phyloP scores from a whole-genome alignment of 2,329 filamentous ascomycete genomes.

The Purpureocillium lavendulum region DNA sequence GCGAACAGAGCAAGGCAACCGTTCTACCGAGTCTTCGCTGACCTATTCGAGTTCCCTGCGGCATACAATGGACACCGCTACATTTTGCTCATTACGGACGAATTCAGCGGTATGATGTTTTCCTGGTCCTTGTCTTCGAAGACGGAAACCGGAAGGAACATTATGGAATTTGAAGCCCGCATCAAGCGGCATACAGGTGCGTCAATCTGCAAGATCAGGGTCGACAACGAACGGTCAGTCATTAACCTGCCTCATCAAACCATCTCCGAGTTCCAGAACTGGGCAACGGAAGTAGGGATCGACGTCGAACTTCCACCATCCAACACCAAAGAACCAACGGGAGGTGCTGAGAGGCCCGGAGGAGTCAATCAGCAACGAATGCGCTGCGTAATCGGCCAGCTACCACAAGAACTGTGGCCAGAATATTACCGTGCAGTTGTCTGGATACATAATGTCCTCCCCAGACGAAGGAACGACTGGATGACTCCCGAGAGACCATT shows the following conservation, averaged over 20 bases:
- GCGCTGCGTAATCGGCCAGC: background rate
- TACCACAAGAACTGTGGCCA: background rate
- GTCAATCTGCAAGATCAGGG: background rate
- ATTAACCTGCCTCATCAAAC: background rate
- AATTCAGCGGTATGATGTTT: background rate
- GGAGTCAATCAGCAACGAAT: background rate
- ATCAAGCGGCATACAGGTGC: background rate
- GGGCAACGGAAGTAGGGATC: background rate
- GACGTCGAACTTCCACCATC: background rate
- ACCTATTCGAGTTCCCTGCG: background rate
- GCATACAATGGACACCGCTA: constrained; percentile 1
- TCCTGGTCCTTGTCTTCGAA: constrained; percentile 1
- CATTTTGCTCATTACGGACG: background rate
- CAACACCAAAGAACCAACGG: background rate
- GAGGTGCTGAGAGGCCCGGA: background rate
- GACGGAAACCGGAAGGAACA: background rate
- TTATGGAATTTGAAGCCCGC: background rate
- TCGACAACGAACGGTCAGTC: constrained; percentile 1
- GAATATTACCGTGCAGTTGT: background rate
- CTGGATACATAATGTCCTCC: background rate
- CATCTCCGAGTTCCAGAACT: background rate
- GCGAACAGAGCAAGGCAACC: background rate
- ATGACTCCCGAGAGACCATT: background rate
- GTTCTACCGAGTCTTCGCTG: background rate
- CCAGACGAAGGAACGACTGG: background rate